These are phyloP conservation scores for Macroventuria anomochaeta DNA, from an alignment of 2,329 filamentous ascomycete genomes.

Conservation along the genomic window DNA sequence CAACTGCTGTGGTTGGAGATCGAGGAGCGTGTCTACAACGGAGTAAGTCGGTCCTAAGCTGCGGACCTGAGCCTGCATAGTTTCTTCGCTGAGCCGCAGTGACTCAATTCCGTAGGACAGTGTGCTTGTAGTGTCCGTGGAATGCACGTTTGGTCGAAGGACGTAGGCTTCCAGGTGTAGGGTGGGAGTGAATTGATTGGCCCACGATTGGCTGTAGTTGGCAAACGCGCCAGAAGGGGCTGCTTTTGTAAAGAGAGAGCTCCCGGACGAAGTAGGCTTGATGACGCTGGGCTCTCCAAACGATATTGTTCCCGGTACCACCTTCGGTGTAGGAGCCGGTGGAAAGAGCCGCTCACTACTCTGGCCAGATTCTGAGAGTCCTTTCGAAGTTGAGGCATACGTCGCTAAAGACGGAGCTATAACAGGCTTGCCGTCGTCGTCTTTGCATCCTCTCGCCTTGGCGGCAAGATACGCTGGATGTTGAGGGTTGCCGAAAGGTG, in stretches of 20 bases:
- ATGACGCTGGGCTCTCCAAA: constrained; percentile 7
- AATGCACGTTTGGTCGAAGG: neutral
- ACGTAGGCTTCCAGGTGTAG: constrained; percentile 9
- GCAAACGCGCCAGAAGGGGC: neutral
- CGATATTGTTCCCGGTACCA: neutral
- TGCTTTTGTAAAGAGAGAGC: neutral
- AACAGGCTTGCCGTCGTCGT: neutral
- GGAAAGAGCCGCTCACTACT: neutral
- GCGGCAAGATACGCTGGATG: neutral
- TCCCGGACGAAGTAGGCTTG: neutral
- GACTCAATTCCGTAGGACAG: neutral
- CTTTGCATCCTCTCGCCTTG: neutral
- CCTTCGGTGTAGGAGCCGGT: neutral
- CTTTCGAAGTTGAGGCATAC: neutral
- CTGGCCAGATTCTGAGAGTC: neutral
- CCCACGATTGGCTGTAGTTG: neutral
- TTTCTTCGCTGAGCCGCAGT: neutral
- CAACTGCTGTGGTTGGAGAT: constrained; percentile 23
- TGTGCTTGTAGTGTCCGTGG: neutral
- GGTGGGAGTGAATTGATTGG: neutral
- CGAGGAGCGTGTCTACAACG: constrained; percentile 23
- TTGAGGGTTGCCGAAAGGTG: neutral
- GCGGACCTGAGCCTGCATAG: neutral
- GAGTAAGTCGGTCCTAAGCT: constrained; percentile 17
- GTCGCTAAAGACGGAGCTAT: neutral